Evolutionary conservation across 2,329 filamentous ascomycete genomes (phyloP).

Genomic region (Clarireedia monteithiana): DNA sequence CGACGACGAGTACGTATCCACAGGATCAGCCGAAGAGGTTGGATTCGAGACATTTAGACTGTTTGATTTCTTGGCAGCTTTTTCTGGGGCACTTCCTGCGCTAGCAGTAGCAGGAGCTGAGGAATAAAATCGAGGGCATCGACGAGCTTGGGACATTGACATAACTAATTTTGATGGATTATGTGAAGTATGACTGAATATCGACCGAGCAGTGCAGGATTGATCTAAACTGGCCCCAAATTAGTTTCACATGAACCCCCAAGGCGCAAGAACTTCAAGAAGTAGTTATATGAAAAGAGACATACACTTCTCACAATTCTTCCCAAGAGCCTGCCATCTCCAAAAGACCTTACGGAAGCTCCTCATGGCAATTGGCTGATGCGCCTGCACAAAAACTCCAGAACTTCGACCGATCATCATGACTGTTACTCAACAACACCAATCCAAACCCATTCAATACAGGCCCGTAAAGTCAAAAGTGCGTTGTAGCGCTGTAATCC

Average conservation of each 20-base stretch:
- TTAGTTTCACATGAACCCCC: too few relatives aligned
- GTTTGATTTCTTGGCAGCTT: not conserved
- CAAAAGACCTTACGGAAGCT: constrained; percentile 1
- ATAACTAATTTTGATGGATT: too few relatives aligned
- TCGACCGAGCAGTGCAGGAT: too few relatives aligned
- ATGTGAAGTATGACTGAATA: too few relatives aligned
- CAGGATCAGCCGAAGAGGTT: too few relatives aligned
- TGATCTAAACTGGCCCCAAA: too few relatives aligned
- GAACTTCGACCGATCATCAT: not conserved
- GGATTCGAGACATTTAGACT: too few relatives aligned
- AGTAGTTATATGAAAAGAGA: not conserved
- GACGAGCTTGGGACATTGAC: not conserved
- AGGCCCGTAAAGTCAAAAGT: not conserved
- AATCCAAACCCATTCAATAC: too few relatives aligned
- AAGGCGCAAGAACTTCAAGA: not conserved
- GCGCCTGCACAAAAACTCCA: not conserved
- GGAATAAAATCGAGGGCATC: not conserved
- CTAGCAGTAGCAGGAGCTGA: not conserved
- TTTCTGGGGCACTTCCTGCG: not conserved
- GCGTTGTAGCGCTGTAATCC: not conserved
- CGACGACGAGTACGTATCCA: too few relatives aligned
- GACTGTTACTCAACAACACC: not conserved
- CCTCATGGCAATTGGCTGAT: not conserved
- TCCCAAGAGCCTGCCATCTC: not conserved
- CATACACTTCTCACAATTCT: not conserved